Conservation (phyloP, 2,329 filamentous ascomycete species). For the Zymoseptoria passerinii region DNA sequence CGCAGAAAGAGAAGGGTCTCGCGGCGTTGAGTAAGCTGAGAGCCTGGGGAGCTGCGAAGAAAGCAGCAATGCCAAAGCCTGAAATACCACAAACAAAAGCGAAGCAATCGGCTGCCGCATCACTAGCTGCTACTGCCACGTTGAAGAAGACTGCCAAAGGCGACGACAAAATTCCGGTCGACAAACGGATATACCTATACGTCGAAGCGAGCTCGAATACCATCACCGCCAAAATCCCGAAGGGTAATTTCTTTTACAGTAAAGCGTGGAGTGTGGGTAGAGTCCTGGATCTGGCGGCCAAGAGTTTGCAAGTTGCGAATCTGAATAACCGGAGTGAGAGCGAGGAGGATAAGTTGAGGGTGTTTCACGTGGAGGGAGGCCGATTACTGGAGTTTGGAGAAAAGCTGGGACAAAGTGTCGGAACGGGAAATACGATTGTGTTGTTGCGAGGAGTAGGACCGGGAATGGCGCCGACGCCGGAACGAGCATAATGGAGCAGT, state of each 20-base stretch:
- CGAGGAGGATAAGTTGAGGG: constrained; percentile 70
- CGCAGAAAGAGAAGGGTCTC: constrained; percentile 55
- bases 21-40: constrained; percentile 69
- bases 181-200: constrained; percentile 83
- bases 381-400: constrained; percentile 79
- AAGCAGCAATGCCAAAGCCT: constrained; percentile 25
- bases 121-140: constrained; percentile 61
- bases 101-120: constrained; percentile 51
- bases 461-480: constrained; percentile 31
- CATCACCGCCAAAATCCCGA: constrained; percentile 72
- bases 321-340: constrained; percentile 69
- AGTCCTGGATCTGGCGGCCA: constrained; percentile 69
- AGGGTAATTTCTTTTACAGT: constrained; percentile 44
- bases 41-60: constrained; percentile 70
- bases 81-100: constrained; percentile 48
- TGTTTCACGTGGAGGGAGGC: constrained; percentile 91
- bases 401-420: constrained; percentile 63
- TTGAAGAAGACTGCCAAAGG: constrained; percentile 87
- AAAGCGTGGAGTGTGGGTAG: constrained; percentile 82
- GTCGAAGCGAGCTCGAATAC: constrained; percentile 87
- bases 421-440: constrained; percentile 83
- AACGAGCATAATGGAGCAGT: constrained; percentile 11
- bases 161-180: constrained; percentile 66
- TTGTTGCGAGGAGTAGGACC: constrained; percentile 76
- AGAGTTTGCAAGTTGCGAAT: constrained; percentile 69